Evolutionary conservation across 768 basidiomycete species (phyloP).

Genomic region (Vararia minispora): DNA sequence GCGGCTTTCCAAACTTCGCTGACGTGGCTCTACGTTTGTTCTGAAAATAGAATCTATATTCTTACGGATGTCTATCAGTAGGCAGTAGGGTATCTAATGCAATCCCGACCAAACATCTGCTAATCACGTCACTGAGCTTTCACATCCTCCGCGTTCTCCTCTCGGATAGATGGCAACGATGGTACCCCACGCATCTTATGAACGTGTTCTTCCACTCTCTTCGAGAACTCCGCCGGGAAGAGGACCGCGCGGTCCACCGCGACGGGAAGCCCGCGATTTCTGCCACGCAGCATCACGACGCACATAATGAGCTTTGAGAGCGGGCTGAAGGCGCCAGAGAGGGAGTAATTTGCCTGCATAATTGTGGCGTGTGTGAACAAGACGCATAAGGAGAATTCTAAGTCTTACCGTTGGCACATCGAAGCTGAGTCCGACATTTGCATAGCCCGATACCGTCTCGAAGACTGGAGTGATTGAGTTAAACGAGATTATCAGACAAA

Average conservation of each 20-base stretch:
- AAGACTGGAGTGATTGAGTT: conserved; percentile 17
- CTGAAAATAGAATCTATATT: too few species aligned
- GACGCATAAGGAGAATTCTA: conserved; percentile 5
- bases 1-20: too few species aligned
- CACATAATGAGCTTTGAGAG: conserved; percentile 65
- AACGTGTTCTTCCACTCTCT: conserved; percentile 4
- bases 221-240: conserved; percentile 6
- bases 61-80: too few species aligned
- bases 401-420: conserved; percentile 27
- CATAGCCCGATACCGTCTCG: conserved; percentile 14
- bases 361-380: conserved; percentile 8
- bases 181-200: too few species aligned
- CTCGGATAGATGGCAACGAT: too few species aligned
- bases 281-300: conserved; percentile 68
- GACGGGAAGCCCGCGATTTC: conserved; percentile 61
- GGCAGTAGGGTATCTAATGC: too few species aligned
- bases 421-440: conserved; percentile 32
- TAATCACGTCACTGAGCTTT: too few species aligned
- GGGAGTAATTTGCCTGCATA: conserved; percentile 40
- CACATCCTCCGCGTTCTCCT: too few species aligned
- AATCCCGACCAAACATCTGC: too few species aligned
- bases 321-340: conserved; percentile 48
- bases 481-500: conserved; percentile 9
- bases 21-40: too few species aligned
- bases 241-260: conserved; percentile 49